Conservation (phyloP, 164 flowering plant genomes). For the Vitis rotundifolia region DNA sequence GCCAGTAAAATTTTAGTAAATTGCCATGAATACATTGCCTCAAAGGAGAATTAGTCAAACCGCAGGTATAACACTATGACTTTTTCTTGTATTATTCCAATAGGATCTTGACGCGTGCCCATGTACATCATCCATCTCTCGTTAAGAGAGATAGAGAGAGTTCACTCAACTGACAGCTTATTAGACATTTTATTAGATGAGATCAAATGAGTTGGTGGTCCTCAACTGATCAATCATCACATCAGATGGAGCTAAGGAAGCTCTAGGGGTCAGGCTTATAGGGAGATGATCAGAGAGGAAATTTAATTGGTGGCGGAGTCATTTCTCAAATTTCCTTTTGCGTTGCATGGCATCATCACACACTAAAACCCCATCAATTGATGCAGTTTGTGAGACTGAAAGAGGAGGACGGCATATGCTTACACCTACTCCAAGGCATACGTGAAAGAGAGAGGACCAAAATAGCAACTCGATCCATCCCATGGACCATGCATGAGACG, state of each 20-base stretch:
- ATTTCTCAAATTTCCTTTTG: not conserved
- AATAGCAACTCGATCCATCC: not conserved
- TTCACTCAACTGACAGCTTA: not conserved
- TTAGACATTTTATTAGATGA: not conserved
- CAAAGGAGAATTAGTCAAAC: too few species aligned
- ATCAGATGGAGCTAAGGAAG: not conserved
- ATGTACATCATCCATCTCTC: not conserved
- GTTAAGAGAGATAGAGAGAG: not conserved
- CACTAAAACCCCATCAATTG: not conserved
- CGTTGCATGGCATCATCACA: conserved; percentile 1
- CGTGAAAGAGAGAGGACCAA: not conserved
- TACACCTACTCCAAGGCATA: not conserved
- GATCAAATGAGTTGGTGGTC: not conserved
- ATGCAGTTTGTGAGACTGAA: not conserved
- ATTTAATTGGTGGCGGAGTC: not conserved
- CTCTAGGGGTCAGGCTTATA: not conserved
- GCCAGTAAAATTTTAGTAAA: too few species aligned
- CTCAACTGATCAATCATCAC: not conserved
- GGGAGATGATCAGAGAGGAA: not conserved
- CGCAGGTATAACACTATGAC: too few species aligned
- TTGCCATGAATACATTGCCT: too few species aligned
- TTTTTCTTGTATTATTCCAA: too few species aligned
- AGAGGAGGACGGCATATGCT: not conserved
- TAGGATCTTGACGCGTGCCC: not conserved
- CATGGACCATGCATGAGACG: not conserved